Conservation (phyloP, 768 basidiomycete genomes). For the Leucocoprinus birnbaumii region DNA sequence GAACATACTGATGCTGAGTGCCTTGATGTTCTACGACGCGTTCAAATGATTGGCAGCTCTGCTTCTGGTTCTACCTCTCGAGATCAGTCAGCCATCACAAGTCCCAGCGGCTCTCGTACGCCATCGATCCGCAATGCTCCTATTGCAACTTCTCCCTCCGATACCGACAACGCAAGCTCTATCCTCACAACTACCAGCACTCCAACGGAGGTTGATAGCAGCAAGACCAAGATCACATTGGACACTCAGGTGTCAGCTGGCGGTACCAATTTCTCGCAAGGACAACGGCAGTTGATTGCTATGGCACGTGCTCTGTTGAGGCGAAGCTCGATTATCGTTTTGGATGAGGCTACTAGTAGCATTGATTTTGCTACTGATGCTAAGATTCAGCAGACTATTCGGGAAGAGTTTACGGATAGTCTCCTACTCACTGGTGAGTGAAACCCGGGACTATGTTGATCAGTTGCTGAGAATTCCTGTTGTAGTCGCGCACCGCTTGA, state of each 20-base stretch:
- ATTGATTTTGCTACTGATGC: slow-evolving; percentile 87
- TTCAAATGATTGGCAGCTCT: slow-evolving; percentile 69
- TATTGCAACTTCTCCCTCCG: slow-evolving; percentile 7
- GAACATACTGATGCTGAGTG: slow-evolving; percentile 82
- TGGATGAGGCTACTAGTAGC: slow-evolving; percentile 85
- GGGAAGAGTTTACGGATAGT: slow-evolving; percentile 78
- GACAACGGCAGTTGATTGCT: slow-evolving; percentile 85
- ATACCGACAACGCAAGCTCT: slow-evolving; percentile 18
- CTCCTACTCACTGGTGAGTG: slow-evolving; percentile 67
- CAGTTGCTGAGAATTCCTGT: not conserved
- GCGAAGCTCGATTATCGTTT: slow-evolving; percentile 67
- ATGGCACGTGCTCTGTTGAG: slow-evolving; percentile 81
- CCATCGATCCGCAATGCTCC: slow-evolving; percentile 35
- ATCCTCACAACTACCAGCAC: slow-evolving; percentile 39
- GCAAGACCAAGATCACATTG: slow-evolving; percentile 56
- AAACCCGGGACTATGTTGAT: not conserved
- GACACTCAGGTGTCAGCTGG: slow-evolving; percentile 83
- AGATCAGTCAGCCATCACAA: slow-evolving; percentile 42
- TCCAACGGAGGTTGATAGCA: slow-evolving; percentile 49
- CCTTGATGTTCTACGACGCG: slow-evolving; percentile 75
- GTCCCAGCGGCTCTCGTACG: slow-evolving; percentile 39
- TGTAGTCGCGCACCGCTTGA: slow-evolving; percentile 69
- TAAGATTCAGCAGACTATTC: slow-evolving; percentile 86
- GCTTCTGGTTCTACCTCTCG: slow-evolving; percentile 49
- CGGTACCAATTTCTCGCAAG: slow-evolving; percentile 89